Conservation (phyloP, 352 stramenopile species). For the Saprolegnia diclina region DNA sequence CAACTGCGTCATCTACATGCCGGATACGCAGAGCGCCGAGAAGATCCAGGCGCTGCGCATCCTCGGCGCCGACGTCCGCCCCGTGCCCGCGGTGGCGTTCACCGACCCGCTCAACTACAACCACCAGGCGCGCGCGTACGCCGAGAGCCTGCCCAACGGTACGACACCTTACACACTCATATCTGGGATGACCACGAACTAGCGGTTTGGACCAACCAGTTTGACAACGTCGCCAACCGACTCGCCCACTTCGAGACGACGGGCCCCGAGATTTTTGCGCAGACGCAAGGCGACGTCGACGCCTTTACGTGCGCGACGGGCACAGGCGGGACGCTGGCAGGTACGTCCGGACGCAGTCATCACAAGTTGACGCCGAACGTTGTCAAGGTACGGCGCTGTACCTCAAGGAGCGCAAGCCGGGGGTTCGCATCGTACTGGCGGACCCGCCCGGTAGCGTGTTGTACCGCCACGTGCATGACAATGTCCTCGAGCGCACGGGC, state of each 20-base stretch:
- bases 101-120: conserved; percentile 35
- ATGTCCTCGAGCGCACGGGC: conserved; percentile 34
- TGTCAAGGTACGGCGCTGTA: conserved; percentile 19
- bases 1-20: conserved; percentile 37
- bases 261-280: conserved; percentile 32
- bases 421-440: conserved; percentile 33
- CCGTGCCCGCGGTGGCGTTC: conserved; percentile 35
- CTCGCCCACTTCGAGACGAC: conserved; percentile 31
- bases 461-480: conserved; percentile 34
- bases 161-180: no score
- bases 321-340: conserved; percentile 35
- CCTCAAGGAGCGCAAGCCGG: conserved; percentile 26
- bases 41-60: conserved; percentile 33
- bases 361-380: not conserved
- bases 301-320: conserved; percentile 35
- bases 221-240: conserved; percentile 37
- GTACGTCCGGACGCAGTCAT: conserved; percentile 7
- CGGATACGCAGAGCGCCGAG: conserved; percentile 33
- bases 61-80: conserved; percentile 30
- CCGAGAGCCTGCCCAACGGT: conserved; percentile 25
- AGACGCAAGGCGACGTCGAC: conserved; percentile 34
- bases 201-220: conserved; percentile 37
- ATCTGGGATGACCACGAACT: no score
- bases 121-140: conserved; percentile 28
- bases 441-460: conserved; percentile 33